A percentile compares a stretch with the other conserved stretches of the same genome.
Conservation (phyloP, 2,329 filamentous ascomycete genomes). For the Dothistroma pini region DNA sequence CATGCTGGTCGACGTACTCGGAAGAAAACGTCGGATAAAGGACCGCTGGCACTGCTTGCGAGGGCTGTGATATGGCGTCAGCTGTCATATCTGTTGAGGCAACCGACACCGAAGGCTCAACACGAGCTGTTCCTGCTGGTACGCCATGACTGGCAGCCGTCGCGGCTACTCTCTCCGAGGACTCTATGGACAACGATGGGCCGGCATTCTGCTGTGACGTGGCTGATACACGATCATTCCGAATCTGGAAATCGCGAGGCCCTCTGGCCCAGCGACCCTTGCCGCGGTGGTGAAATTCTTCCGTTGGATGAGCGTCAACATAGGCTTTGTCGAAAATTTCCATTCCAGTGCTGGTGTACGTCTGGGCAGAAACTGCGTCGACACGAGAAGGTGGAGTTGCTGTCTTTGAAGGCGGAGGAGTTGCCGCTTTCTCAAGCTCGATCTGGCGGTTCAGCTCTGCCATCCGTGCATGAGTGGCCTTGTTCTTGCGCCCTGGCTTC, state of each 20-base stretch:
- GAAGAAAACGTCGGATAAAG: neutral
- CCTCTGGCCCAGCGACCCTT: constrained; percentile 11
- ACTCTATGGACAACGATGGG: neutral
- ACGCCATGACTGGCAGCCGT: neutral
- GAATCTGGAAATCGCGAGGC: neutral
- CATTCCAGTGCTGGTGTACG: neutral
- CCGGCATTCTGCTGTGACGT: neutral
- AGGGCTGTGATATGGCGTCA: neutral
- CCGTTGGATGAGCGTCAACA: constrained; percentile 15
- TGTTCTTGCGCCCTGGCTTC: neutral
- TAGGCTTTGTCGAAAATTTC: constrained; percentile 10
- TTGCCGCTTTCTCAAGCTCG: neutral
- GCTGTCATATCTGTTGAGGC: neutral
- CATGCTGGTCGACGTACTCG: constrained; percentile 21
- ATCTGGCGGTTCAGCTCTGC: constrained; percentile 2
- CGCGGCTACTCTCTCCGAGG: neutral
- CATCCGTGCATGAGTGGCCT: neutral
- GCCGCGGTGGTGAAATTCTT: constrained; percentile 19
- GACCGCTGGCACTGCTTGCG: neutral
- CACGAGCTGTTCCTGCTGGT: neutral
- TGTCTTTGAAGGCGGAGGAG: neutral
- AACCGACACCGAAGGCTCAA: neutral
- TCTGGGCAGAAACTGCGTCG: neutral
- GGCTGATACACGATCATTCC: neutral
- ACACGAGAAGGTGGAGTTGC: neutral